Conservation (phyloP, 148 eudicot genomes). For the Diospyros kaki region DNA sequence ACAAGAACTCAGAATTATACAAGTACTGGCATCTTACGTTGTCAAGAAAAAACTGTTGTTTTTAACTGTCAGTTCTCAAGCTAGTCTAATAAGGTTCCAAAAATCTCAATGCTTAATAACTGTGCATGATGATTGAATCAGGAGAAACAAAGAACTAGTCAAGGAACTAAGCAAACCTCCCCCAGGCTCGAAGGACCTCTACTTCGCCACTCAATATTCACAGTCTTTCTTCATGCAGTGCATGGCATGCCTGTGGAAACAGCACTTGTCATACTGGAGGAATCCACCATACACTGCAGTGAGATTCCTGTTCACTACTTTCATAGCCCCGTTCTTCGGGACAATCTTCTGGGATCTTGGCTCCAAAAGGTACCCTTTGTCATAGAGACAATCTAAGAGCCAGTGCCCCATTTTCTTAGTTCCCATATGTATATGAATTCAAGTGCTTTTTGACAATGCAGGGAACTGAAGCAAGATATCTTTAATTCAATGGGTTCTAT, state of each 20-base stretch:
- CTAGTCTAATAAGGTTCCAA: too few species aligned
- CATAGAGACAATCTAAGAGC: too few species aligned
- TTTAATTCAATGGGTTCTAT: conserved; percentile 55
- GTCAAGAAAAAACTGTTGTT: neutral
- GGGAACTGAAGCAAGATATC: conserved; percentile 31
- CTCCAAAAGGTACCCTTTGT: conserved; percentile 27
- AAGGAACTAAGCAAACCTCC: conserved; percentile 41
- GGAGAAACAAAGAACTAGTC: conserved; percentile 54
- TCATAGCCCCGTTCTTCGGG: conserved; percentile 43
- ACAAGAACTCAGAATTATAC: conserved; percentile 43
- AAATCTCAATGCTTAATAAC: neutral
- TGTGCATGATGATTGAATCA: conserved; percentile 9
- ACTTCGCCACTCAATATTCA: conserved; percentile 38
- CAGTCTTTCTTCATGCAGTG: conserved; percentile 42
- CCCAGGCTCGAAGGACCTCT: conserved; percentile 41
- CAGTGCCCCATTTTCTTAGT: neutral
- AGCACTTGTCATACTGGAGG: conserved; percentile 53
- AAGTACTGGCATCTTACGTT: conserved; percentile 16
- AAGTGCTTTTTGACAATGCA: conserved; percentile 10
- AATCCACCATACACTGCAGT: conserved; percentile 49
- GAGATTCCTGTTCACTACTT: conserved; percentile 31
- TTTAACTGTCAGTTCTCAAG: too few species aligned
- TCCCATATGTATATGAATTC: neutral
- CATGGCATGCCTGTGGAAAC: conserved; percentile 64
- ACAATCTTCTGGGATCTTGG: conserved; percentile 52